Conservation (phyloP, 441 rosid species). For the Hura crepitans region DNA sequence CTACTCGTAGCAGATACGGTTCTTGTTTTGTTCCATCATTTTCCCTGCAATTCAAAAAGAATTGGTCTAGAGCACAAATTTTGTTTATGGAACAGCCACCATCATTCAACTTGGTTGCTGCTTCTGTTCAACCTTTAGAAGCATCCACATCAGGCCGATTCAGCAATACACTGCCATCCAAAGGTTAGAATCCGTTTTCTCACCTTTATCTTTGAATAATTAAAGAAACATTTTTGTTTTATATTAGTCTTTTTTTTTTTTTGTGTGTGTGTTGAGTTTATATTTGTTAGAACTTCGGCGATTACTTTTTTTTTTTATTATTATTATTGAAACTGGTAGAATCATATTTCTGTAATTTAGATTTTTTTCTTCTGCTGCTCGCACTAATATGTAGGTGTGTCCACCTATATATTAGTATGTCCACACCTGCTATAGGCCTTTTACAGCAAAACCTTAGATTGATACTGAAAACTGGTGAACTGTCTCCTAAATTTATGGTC, state of each 20-base stretch:
- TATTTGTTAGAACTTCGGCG: neutral
- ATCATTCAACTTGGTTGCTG: constrained; percentile 41
- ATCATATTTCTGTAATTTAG: neutral
- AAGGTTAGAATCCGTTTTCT: constrained; percentile 38
- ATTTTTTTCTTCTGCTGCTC: no score
- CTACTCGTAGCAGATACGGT: constrained; percentile 29
- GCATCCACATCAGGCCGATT: constrained; percentile 34
- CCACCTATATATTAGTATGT: no score
- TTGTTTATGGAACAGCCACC: constrained; percentile 35
- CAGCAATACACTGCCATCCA: constrained; percentile 52
- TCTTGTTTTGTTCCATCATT: constrained; percentile 31
- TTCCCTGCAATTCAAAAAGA: constrained; percentile 31
- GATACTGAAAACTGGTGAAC: neutral
- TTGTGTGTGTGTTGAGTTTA: neutral
- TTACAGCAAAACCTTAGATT: neutral
- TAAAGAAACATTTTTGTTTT: neutral
- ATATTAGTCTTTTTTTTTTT: neutral
- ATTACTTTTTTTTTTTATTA: neutral
- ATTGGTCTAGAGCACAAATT: constrained; percentile 23
- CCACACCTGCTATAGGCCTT: no score
- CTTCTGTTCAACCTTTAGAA: constrained; percentile 50
- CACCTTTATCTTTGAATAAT: neutral
- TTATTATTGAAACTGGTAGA: neutral
- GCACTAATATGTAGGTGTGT: no score
- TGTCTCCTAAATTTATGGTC: neutral